Conservation (phyloP, 176 grass and related monocot genomes). For the Juncus inflexus region DNA sequence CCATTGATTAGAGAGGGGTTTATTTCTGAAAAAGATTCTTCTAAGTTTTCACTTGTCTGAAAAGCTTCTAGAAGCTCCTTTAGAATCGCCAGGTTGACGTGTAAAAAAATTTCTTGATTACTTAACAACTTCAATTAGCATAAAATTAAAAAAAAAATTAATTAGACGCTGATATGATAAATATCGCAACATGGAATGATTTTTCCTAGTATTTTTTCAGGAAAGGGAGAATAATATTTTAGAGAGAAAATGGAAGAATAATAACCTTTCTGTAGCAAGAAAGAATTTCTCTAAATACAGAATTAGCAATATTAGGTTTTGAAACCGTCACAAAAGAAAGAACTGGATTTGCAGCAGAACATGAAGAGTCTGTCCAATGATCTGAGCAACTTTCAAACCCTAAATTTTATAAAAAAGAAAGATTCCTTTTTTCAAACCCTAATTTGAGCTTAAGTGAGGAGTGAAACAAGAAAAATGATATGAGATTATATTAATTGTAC, state of each 20-base stretch:
- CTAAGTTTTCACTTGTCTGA: constrained; percentile 60
- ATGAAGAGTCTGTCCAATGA: constrained; percentile 62
- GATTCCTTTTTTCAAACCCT: no score
- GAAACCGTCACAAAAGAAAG: constrained; percentile 55
- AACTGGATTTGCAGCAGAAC: constrained; percentile 73
- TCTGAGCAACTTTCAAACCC: constrained; percentile 52
- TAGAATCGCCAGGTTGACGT: constrained; percentile 59
- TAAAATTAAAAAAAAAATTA: constrained; percentile 3
- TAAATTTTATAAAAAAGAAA: constrained; percentile 28
- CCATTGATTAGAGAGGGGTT: constrained; percentile 36
- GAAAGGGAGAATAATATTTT: constrained; percentile 1
- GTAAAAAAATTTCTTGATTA: constrained; percentile 47
- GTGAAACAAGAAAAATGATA: constrained; percentile 13
- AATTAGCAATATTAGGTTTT: constrained; percentile 49
- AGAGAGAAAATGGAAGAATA: constrained; percentile 18
- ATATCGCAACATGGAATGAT: background rate
- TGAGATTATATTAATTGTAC: constrained; percentile 29
- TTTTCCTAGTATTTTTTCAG: background rate
- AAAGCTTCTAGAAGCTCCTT: constrained; percentile 69
- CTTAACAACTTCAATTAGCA: constrained; percentile 52
- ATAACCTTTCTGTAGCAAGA: constrained; percentile 88
- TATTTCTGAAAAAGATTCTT: constrained; percentile 50
- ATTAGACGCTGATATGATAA: constrained; percentile 7
- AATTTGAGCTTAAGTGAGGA: background rate
- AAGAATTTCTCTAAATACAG: constrained; percentile 76